Evolutionary conservation across 1,284 basidiomycete genomes (phyloP), one percentile per base, ranked within the genome.

Genomic region (Microstroma glucosiphilum): DNA sequence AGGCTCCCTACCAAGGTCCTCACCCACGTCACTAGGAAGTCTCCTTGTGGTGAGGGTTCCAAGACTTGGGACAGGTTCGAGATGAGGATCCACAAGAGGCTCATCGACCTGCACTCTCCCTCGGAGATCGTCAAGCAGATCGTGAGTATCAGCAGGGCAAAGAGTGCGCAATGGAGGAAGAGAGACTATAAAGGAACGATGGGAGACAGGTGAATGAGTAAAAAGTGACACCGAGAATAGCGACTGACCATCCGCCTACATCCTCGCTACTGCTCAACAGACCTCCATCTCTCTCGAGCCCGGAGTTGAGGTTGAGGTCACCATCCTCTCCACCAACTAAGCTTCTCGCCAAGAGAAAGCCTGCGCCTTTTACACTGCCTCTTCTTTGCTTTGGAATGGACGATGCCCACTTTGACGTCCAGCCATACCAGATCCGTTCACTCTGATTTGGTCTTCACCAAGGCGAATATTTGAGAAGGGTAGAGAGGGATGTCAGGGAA

Each of bases 51-150:
- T 93, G 96, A 98, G 84, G 96, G 96, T 86, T 80, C 81, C 80
- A 98, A 99, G 89, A 99, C 96, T 80, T 99, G 96, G 96, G 96
- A 98, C 83, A 88, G 91, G 79, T 98, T 93, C 83, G 94, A 99
- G 85, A 88, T 99, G 84, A 92, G 93, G 85, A 87, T 99, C 75
- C 94, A 99, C 89, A 99, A 99, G 86, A 91, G 96, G 79, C 86
- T 98, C 82, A 98, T 99, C 80, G 96, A 99, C 86, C 85, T 99
- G 71, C 92, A 94, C 85, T 93, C 93, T 65, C 94, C 94, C 68
- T 91, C 90, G 80, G 96, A 98, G 85, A 91, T 97, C 76, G 96
- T 99, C 83, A 98, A 98, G 87, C 94, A 98, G 85, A 99, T 99
- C 81, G 92, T 94, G 72, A 62, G 65, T 67, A 26, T 23, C 23